These are phyloP conservation scores for Lecanicillium sp. DNA, from an alignment of 2,329 filamentous ascomycete genomes.

Conservation along the genomic window DNA sequence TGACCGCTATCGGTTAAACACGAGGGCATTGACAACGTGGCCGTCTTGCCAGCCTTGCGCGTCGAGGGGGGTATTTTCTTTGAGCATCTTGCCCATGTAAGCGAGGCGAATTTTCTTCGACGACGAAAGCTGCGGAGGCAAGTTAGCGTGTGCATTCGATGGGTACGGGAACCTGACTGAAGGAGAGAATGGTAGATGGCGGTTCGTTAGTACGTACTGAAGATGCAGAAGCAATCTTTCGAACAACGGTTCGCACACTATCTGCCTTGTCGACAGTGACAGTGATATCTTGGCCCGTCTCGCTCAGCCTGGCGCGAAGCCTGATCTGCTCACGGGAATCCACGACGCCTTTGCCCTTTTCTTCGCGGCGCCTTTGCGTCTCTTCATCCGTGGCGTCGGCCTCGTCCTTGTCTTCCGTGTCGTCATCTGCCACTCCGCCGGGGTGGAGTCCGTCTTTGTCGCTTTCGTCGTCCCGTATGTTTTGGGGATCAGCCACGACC, in stretches of 20 bases:
- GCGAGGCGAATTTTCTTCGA: conserved; percentile 60
- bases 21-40: conserved; percentile 69
- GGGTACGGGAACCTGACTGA: no score
- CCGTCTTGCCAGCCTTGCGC: conserved; percentile 70
- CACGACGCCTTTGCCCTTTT: conserved; percentile 52
- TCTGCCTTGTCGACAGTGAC: conserved; percentile 52
- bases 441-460: conserved; percentile 26
- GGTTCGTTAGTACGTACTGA: conserved; percentile 40
- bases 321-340: conserved; percentile 47
- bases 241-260: conserved; percentile 54
- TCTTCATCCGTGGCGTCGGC: conserved; percentile 24
- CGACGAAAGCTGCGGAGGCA: conserved; percentile 41
- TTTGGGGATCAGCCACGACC: conserved; percentile 60
- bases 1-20: conserved; percentile 46
- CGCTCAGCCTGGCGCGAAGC: conserved; percentile 58
- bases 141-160: background rate
- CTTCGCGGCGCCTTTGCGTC: conserved; percentile 32
- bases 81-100: conserved; percentile 75
- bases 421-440: conserved; percentile 4
- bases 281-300: conserved; percentile 56
- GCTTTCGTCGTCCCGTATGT: conserved; percentile 32
- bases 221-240: conserved; percentile 55
- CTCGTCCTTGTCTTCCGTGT: conserved; percentile 34
- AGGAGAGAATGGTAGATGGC: background rate
- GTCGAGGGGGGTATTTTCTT: conserved; percentile 56